Evolutionary conservation across 352 stramenopile genomes (phyloP), one percentile per base, ranked within the genome.

Genomic region (Blastocystis sp.): DNA sequence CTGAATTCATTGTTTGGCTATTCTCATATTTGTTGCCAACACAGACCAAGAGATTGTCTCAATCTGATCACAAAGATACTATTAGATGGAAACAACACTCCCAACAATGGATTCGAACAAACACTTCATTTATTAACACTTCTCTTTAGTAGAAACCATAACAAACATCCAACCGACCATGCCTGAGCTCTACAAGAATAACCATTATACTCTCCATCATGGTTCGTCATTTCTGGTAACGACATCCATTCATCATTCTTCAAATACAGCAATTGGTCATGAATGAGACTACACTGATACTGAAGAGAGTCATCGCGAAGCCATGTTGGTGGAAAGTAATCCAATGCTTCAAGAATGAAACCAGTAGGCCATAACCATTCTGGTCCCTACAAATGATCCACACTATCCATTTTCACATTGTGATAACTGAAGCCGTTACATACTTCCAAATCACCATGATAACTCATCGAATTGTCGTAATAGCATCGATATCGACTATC

Each of bases 341-440:
- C 43, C n/a, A 81, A 14, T n/a, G 71, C 86, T 51, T 81, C 32
- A 14, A 89, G 19, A 37, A 88, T 57, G 65, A 88, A 89, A 29
- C 88, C 88, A 19, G 88, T 61, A 32, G 74, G 78, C 88, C 88
- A 89, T 66, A 89, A 24, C 88, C 88, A 89, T 57, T 89, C 88
- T 9, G 88, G 88, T n/a, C 88, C 88, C 83, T 89, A 86, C 5
- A 12, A 7, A 87, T 65, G 14, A 73, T 65, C 6, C 49, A 86
- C 6, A 57, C 29, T 19, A 9, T 3, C 12, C 12, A 71, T 19
- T 3, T n/a, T 39, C 59, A 88, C 80, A 4, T 88, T 81, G 75
- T 89, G 86, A 63, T 89, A 89, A 39, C 80, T 89, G 51, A 58
- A 89, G n/a, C 81, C 81, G n/a, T 5, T 56, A 21, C 54, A 87